Conservation (phyloP, 495 filamentous ascomycete species). For the Sordaria brevicollis region DNA sequence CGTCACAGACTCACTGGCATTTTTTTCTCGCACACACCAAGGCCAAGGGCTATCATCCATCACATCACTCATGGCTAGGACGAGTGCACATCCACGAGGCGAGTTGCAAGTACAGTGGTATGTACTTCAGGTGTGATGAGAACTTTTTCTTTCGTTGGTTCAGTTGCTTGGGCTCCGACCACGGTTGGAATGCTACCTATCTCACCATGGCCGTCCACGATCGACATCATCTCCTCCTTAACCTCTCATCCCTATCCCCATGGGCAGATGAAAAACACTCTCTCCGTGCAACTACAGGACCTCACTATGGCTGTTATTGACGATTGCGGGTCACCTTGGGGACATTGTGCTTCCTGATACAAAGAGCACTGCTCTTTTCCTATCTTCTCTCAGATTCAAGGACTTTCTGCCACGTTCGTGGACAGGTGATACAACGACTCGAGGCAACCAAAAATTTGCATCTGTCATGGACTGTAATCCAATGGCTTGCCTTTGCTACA, state of each 20-base stretch:
- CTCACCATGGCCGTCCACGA: background rate
- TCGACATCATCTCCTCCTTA: background rate
- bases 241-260: background rate
- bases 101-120: background rate
- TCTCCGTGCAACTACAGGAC: background rate
- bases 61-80: background rate
- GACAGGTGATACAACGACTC: background rate
- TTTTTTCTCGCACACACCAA: background rate
- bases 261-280: background rate
- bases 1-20: background rate
- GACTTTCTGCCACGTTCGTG: background rate
- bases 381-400: background rate
- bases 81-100: background rate
- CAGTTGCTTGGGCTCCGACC: background rate
- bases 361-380: background rate
- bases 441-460: background rate
- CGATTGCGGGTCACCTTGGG: background rate
- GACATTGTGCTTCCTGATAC: background rate
- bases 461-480: background rate
- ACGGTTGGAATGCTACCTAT: background rate
- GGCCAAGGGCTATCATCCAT: background rate
- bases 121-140: background rate
- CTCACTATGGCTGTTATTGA: background rate
- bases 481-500: background rate
- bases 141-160: background rate